Conservation (phyloP, 345 rosid species). For the Citrus trifoliata region DNA sequence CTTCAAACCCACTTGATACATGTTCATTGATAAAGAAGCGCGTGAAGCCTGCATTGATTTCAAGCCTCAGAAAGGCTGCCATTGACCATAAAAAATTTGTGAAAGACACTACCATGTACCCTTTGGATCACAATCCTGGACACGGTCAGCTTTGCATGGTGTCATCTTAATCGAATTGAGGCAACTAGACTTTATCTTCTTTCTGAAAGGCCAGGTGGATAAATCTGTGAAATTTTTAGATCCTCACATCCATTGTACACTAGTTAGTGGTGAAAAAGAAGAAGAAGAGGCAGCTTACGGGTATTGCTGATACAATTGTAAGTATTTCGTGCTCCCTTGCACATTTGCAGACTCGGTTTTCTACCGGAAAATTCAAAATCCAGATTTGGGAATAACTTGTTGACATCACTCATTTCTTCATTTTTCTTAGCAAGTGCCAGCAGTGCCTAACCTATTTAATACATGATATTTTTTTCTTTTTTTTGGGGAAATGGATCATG, state of each 20-base stretch:
- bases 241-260: not conserved
- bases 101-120: conserved; percentile 55
- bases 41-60: conserved; percentile 24
- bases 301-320: conserved; percentile 3
- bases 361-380: conserved; percentile 4
- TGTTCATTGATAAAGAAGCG: conserved; percentile 53
- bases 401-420: not conserved
- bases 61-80: conserved; percentile 46
- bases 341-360: not conserved
- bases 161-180: conserved; percentile 28
- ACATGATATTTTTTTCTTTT: not conserved
- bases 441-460: not conserved
- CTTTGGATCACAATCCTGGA: conserved; percentile 65
- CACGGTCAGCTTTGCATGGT: conserved; percentile 65
- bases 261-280: not conserved
- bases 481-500: not conserved
- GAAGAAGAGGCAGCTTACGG: not conserved
- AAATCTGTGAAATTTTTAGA: conserved; percentile 8
- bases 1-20: conserved; percentile 45
- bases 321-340: not conserved
- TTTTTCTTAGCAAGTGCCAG: not conserved
- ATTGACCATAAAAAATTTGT: conserved; percentile 53
- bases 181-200: not conserved
- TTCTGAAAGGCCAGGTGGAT: not conserved
- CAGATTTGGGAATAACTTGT: not conserved